Evolutionary conservation across 225 moss, liverwort and hornwort genomes (phyloP).

Genomic region (Bryum argenteum): DNA sequence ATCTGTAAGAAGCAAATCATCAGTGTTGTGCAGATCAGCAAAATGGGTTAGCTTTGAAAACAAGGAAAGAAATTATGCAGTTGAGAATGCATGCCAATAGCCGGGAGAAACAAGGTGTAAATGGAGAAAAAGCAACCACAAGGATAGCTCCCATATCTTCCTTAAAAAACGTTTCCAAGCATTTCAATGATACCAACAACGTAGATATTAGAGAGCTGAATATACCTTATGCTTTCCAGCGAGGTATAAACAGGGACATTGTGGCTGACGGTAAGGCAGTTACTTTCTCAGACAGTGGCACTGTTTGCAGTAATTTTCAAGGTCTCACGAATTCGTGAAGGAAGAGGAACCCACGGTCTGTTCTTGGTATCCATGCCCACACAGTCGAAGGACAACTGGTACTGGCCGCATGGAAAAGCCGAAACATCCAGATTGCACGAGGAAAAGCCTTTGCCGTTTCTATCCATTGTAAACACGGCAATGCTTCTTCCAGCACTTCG

Average conservation of each 20-base stretch:
- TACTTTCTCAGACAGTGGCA: constrained; percentile 31
- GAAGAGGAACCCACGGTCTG: constrained; percentile 59
- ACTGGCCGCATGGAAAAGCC: constrained; percentile 42
- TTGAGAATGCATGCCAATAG: neutral
- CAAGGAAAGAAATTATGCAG: neutral
- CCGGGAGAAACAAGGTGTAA: neutral
- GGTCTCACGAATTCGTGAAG: constrained; percentile 49
- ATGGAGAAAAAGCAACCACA: neutral
- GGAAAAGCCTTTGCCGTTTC: constrained; percentile 53
- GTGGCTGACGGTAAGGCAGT: neutral
- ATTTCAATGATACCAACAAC: constrained; percentile 10
- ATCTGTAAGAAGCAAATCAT: neutral
- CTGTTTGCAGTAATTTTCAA: constrained; percentile 45
- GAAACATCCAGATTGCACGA: constrained; percentile 57
- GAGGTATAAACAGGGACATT: neutral
- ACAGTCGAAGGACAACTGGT: constrained; percentile 53
- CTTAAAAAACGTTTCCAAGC: neutral
- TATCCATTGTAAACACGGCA: constrained; percentile 37
- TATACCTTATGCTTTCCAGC: constrained; percentile 32
- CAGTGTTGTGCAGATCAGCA: constrained; percentile 3
- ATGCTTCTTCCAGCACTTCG: constrained; percentile 48
- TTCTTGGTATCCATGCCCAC: constrained; percentile 48
- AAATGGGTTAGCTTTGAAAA: neutral
- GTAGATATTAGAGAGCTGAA: neutral
- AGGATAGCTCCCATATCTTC: neutral